A percentile compares a stretch with the other conserved stretches of the same genome.
These are phyloP conservation scores for Penicillium sp. DNA, from an alignment of 2,329 filamentous ascomycete genomes.

Conservation along the genomic window DNA sequence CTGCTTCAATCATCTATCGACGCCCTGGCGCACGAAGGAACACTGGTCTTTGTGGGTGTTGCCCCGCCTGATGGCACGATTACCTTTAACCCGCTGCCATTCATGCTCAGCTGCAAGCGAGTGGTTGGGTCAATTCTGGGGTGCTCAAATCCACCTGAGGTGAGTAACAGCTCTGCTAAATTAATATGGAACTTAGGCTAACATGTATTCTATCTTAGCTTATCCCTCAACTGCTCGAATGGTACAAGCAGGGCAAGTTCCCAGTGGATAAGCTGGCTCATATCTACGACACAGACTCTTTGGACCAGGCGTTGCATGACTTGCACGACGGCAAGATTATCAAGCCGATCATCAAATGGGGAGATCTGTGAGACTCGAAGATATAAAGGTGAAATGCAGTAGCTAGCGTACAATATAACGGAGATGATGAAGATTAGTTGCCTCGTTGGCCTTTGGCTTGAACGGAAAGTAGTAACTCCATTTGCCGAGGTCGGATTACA, in stretches of 20 bases:
- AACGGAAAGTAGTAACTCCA: no score
- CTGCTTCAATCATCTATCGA: conserved; percentile 30
- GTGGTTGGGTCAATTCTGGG: conserved; percentile 34
- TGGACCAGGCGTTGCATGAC: conserved; percentile 17
- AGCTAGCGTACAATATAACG: no score
- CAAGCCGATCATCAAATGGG: conserved; percentile 19
- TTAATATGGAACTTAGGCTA: neutral
- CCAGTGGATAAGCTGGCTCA: conserved; percentile 33
- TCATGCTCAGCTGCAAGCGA: conserved; percentile 28
- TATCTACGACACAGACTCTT: conserved; percentile 18
- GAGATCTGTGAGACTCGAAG: conserved; percentile 1
- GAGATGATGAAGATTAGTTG: no score
- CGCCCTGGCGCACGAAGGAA: conserved; percentile 29
- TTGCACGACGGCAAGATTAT: conserved; percentile 18
- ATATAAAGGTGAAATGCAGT: neutral
- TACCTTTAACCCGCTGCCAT: conserved; percentile 22
- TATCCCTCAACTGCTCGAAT: conserved; percentile 29
- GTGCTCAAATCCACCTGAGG: conserved; percentile 24
- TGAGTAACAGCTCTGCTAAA: neutral
- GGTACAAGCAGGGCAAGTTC: conserved; percentile 32
- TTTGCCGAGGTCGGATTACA: no score
- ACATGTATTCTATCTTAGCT: conserved; percentile 18
- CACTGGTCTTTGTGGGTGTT: conserved; percentile 32
- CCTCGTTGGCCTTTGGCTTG: no score
- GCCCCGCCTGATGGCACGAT: conserved; percentile 25